A percentile compares a stretch with the other conserved stretches of the same genome.
Evolutionary conservation across 768 basidiomycete species (phyloP).

Genomic region (Panaeolus papilionaceus): DNA sequence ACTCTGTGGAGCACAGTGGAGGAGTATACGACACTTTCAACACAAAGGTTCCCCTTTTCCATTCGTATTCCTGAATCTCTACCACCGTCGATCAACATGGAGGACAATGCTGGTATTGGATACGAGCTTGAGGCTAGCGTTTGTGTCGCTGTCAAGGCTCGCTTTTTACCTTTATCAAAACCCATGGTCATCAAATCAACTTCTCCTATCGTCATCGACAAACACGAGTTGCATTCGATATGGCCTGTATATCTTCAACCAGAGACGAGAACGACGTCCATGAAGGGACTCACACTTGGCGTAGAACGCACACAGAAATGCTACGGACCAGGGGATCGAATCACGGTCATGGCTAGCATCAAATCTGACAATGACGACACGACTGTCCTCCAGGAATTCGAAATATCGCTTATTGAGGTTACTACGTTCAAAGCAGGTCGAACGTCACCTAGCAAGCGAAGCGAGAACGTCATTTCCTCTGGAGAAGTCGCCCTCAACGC

Average conservation of each 20-base stretch:
- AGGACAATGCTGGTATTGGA: not conserved
- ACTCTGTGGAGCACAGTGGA: not conserved
- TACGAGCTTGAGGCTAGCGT: slow-evolving; percentile 7
- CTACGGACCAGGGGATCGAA: slow-evolving; percentile 7
- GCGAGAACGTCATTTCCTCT: not conserved
- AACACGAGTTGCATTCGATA: slow-evolving; percentile 4
- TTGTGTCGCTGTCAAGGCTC: slow-evolving; percentile 2
- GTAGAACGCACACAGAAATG: slow-evolving; percentile 3
- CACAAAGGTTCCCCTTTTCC: slow-evolving; percentile 1
- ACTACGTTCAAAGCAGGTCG: slow-evolving; percentile 1
- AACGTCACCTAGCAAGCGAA: not conserved
- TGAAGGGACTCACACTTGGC: not conserved
- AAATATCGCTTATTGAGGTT: slow-evolving; percentile 5
- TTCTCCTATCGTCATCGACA: not conserved
- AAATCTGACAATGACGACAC: not conserved
- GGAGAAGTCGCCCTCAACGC: slow-evolving; percentile 1
- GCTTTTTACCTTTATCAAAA: not conserved
- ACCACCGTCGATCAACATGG: slow-evolving; percentile 4
- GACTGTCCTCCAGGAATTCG: slow-evolving; percentile 3
- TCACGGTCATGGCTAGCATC: not conserved
- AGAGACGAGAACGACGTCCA: not conserved
- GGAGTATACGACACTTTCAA: not conserved
- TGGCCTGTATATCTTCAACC: slow-evolving; percentile 11
- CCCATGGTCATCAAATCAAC: slow-evolving; percentile 3
- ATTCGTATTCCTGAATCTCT: slow-evolving; percentile 5